Base-by-base conservation (phyloP, 2,329 filamentous ascomycete genomes). In the Polychaeton citri region DNA sequence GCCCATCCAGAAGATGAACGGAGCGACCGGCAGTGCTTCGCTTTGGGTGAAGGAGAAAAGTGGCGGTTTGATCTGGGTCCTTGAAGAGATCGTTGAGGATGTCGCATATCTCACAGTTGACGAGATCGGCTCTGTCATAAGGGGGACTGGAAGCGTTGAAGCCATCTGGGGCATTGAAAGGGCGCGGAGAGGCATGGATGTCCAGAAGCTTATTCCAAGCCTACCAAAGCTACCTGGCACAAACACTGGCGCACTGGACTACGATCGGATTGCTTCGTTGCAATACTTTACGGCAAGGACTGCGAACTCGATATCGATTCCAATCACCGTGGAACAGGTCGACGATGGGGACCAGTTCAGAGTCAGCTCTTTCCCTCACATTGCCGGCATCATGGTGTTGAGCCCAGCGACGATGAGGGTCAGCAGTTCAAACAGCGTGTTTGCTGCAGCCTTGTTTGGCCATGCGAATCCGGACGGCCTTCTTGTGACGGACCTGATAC, bases 41-140 rank as follows among this genome's bases (percentile, higher is more conserved):
- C 65, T 98, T 26, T 98, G 90, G 90, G 90, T 98, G 3, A 98
- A 98, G 64, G 90, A 98, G 59, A 98, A 98, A 60, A 75, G 80
- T 33, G 78, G 85, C 35, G 87, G 88, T 7, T 63, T 98, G 40
- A 96, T 98, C 41, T 98, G 90, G 90, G 90, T 98, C 6, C 63
- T 98, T 2, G 90, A 98, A 57, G 90, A 98, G 60, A 96, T 98
- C 41, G 84, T 88, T 37, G 90, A 98, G 60, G 87, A 98, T 55
- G 79, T 90, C 26, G 86, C 83, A 3, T 73, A 76, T 41, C 61
- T 98, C 30, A 71, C 68, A 8, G 69, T 93, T 15, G 82, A 92
- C 52, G 79, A 86, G 38, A 77, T 84, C 19, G 86, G 85, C 30
- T 69, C 72, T 30, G 72, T 95, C 13, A 69, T 74, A 19, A 75